Evolutionary conservation across 1,284 basidiomycete genomes (phyloP).

Genomic region (Papiliotrema fonsecae): DNA sequence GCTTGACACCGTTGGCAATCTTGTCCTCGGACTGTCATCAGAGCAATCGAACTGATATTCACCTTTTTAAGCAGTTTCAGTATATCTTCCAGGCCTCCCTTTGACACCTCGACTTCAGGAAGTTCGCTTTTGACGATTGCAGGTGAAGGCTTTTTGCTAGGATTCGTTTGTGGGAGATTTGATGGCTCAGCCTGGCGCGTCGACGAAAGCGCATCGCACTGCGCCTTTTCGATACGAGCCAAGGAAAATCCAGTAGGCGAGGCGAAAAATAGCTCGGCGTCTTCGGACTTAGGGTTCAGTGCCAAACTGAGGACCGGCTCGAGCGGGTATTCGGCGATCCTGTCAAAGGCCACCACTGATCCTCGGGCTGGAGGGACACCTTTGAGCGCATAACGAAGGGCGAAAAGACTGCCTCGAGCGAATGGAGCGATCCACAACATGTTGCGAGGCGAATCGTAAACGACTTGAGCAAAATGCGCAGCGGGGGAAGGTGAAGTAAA

Average conservation of each 20-base stretch:
- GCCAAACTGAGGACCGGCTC: slow-evolving; percentile 27
- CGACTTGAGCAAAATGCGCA: slow-evolving; percentile 24
- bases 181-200: background rate
- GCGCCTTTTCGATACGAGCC: slow-evolving; percentile 16
- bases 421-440: slow-evolving; percentile 33
- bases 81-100: background rate
- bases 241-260: slow-evolving; percentile 28
- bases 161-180: background rate
- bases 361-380: slow-evolving; percentile 27
- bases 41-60: background rate
- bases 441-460: slow-evolving; percentile 29
- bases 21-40: slow-evolving; percentile 29
- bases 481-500: slow-evolving; percentile 21
- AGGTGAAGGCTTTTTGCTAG: background rate
- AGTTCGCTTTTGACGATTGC: background rate
- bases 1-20: slow-evolving; percentile 23
- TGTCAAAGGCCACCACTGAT: slow-evolving; percentile 22
- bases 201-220: background rate
- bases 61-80: slow-evolving; percentile 13
- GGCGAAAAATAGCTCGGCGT: slow-evolving; percentile 28
- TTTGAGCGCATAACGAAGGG: slow-evolving; percentile 37
- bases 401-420: slow-evolving; percentile 27
- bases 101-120: background rate
- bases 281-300: slow-evolving; percentile 14
- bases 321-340: slow-evolving; percentile 28